A percentile compares a stretch with the other conserved stretches of the same genome.
Conservation (phyloP, 192 early-diverging fungal genomes). For the Phycomyces nitens region DNA sequence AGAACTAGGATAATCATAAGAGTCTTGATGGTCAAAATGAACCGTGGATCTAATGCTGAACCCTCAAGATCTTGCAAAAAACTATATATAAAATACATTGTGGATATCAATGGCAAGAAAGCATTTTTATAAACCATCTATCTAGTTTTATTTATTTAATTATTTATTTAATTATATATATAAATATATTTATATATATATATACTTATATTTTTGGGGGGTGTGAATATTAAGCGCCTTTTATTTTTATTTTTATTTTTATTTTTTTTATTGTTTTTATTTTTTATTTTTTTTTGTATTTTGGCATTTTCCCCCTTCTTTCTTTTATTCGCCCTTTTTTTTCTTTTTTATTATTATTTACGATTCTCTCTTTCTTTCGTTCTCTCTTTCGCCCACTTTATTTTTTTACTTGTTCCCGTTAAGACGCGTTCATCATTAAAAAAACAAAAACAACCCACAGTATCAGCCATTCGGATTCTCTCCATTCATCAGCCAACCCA, state of each 20-base stretch:
- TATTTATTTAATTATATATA: too few species aligned
- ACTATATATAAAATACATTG: too few species aligned
- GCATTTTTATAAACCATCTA: too few species aligned
- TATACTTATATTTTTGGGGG: too few species aligned
- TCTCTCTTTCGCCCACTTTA: not conserved
- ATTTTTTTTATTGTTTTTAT: constrained; percentile 15
- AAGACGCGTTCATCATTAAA: not conserved
- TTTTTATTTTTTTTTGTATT: constrained; percentile 10
- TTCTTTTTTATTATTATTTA: not conserved
- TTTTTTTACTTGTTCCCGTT: constrained; percentile 1
- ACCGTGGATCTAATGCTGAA: too few species aligned
- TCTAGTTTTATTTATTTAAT: too few species aligned
- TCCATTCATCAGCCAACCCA: not conserved
- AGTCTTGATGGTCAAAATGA: too few species aligned
- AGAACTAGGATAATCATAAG: too few species aligned
- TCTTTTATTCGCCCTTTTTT: constrained; percentile 3
- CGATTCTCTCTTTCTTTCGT: not conserved
- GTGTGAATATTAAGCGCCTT: too few species aligned
- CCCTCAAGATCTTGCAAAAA: too few species aligned
- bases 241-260: not conserved
- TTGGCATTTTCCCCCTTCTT: constrained; percentile 1
- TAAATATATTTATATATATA: too few species aligned
- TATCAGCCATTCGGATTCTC: not conserved
- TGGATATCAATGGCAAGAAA: too few species aligned
- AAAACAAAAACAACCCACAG: not conserved